Evolutionary conservation across 2,329 filamentous ascomycete species (phyloP), one percentile per base, ranked within the genome.

Genomic region (Stagonosporopsis chrysanthemi): DNA sequence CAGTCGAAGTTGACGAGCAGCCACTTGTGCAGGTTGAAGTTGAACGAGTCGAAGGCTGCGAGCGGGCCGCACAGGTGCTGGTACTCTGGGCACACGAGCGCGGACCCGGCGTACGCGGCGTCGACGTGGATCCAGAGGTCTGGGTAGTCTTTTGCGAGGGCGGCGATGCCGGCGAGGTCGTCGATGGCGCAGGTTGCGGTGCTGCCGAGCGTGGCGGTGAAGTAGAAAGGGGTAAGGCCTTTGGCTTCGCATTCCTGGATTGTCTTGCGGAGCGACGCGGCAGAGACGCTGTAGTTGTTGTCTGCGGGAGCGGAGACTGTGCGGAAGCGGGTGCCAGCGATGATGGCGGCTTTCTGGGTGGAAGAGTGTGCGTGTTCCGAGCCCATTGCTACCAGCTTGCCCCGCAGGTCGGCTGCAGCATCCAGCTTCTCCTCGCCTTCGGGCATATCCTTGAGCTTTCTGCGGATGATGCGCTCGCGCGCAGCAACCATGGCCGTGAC

Each of bases 1-100:
- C 85, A 85, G 70, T 98, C 94, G 70, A 97, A 97, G 77, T 96
- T 97, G 55, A 92, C 92, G 17, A 97, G 86, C 44, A 97, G 83
- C 94, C 94, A 97, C 81, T 98, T 98, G 83, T 97, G 93, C 85
- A 97, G 90, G 81, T 97, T 98, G 81, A 94, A 87, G 78, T 97
- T 89, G 83, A 96, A 97, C 63, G 89, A 92, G 80, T 97, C 90
- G 73, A 96, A 92, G 22, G 82, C 78, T 1, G 82, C 79, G 47
- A 94, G 83, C 8, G 86, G 79, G 22, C 80, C 71, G 1, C 88
- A 82, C 46, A 92, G 82, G 64, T 88, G 83, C 62, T 92, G 90
- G 77, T 90, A 90, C 75, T 96, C 91, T 2, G 92, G 89, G 22
- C 90, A 88, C 3, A 97, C 80, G 3, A 98, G 85, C 0, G 93